These are phyloP conservation scores for Petrea volubilis DNA, from an alignment of 257 asterid genomes.

Conservation along the genomic window DNA sequence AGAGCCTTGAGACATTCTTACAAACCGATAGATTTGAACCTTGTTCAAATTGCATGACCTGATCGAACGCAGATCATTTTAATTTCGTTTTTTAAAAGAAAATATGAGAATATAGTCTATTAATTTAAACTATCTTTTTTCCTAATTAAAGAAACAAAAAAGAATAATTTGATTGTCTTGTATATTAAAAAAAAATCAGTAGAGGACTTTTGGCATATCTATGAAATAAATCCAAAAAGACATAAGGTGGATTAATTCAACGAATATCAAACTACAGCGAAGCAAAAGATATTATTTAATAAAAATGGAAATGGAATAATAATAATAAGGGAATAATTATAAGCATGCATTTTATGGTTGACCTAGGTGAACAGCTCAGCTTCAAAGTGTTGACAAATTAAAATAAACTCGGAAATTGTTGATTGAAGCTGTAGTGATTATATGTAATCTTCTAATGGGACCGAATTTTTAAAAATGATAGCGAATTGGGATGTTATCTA, in stretches of 20 bases:
- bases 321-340: not conserved
- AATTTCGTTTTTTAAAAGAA: too few species aligned
- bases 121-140: too few species aligned
- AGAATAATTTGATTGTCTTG: too few species aligned
- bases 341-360: not conserved
- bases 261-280: not conserved
- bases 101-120: too few species aligned
- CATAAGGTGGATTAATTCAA: not conserved
- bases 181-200: too few species aligned
- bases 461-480: not conserved
- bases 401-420: not conserved
- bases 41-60: too few species aligned
- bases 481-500: not conserved
- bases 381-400: not conserved
- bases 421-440: not conserved
- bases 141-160: too few species aligned
- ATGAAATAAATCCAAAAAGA: not conserved
- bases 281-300: not conserved
- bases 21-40: too few species aligned
- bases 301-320: not conserved
- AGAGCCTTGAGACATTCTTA: too few species aligned
- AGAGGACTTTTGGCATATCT: too few species aligned
- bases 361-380: conserved; percentile 3
- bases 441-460: not conserved
- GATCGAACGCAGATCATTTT: too few species aligned